phyloP scores from a whole-genome alignment of 2,329 filamentous ascomycete genomes.

The Ambrosiella xylebori region DNA sequence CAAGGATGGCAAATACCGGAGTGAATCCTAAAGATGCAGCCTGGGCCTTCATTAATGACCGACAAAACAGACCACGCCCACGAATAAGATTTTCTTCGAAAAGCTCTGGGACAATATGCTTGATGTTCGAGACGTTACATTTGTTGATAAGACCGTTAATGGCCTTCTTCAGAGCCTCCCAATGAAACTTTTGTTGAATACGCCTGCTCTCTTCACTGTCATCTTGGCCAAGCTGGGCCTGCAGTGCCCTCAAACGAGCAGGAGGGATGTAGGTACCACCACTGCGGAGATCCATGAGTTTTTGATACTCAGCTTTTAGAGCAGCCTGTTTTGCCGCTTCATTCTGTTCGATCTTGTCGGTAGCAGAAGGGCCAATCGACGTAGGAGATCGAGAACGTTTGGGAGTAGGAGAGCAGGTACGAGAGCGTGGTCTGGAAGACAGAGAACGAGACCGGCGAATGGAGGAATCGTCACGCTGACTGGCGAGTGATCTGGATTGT shows the following conservation, averaged over 20 bases:
- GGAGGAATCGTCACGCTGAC: neutral
- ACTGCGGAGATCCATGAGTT: slow-evolving; percentile 78
- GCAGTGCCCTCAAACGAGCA: slow-evolving; percentile 72
- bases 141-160: slow-evolving; percentile 99
- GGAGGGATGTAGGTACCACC: slow-evolving; percentile 95
- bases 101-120: slow-evolving; percentile 86
- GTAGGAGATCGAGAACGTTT: slow-evolving; percentile 13
- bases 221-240: slow-evolving; percentile 95
- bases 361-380: slow-evolving; percentile 11
- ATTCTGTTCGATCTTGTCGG: slow-evolving; percentile 27
- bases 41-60: slow-evolving; percentile 97
- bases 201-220: slow-evolving; percentile 92
- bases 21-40: slow-evolving; percentile 91
- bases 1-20: slow-evolving; percentile 89
- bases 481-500: neutral
- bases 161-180: slow-evolving; percentile 96
- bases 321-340: slow-evolving; percentile 76
- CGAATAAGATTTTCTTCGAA: slow-evolving; percentile 89
- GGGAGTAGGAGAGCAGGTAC: slow-evolving; percentile 2
- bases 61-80: slow-evolving; percentile 80
- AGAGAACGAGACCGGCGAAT: slow-evolving; percentile 19
- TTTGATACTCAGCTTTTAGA: slow-evolving; percentile 85
- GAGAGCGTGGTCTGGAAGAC: neutral
- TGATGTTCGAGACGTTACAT: slow-evolving; percentile 96
- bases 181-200: slow-evolving; percentile 49